Percentiles rank a stretch among this genome's conserved stretches.
phyloP scores from a whole-genome alignment of 805 yeast species.

The Zygoascus ofunaensis region DNA sequence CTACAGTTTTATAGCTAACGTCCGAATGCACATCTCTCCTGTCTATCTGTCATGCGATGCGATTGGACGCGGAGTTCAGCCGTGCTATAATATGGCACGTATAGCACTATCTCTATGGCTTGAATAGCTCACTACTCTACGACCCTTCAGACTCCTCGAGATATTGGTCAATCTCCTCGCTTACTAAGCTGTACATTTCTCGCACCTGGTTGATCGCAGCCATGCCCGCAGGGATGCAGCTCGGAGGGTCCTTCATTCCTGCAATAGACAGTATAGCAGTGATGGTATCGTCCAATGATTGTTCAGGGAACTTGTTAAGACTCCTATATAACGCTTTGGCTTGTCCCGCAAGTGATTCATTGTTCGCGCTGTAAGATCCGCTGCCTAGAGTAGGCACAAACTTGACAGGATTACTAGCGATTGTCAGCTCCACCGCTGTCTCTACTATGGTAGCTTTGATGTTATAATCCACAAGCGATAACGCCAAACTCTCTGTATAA shows the following conservation, averaged over 20 bases:
- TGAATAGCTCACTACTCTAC: too few relatives aligned
- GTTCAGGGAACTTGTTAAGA: conserved; percentile 16
- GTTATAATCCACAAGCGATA: conserved; percentile 21
- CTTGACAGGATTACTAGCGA: conserved; percentile 14
- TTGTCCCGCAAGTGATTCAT: conserved; percentile 10
- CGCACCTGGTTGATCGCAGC: conserved; percentile 24
- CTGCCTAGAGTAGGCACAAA: conserved; percentile 6
- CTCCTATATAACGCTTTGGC: conserved; percentile 13
- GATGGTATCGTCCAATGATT: conserved; percentile 18
- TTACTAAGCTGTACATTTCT: conserved; percentile 21
- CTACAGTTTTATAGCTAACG: too few relatives aligned
- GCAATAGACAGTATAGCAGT: conserved; percentile 22
- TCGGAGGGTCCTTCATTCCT: conserved; percentile 27
- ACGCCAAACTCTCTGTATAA: conserved; percentile 26
- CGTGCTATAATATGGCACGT: too few relatives aligned
- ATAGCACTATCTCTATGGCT: too few relatives aligned
- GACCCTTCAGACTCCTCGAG: background rate
- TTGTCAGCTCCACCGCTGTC: conserved; percentile 21
- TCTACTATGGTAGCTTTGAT: conserved; percentile 25
- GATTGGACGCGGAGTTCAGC: too few relatives aligned
- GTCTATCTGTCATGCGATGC: too few relatives aligned
- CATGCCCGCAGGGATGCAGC: conserved; percentile 23
- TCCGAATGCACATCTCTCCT: too few relatives aligned
- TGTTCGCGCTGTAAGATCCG: background rate
- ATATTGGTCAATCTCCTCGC: conserved; percentile 27